Conservation (phyloP, 108 stramenopile species). For the Nitzschia inconspicua region DNA sequence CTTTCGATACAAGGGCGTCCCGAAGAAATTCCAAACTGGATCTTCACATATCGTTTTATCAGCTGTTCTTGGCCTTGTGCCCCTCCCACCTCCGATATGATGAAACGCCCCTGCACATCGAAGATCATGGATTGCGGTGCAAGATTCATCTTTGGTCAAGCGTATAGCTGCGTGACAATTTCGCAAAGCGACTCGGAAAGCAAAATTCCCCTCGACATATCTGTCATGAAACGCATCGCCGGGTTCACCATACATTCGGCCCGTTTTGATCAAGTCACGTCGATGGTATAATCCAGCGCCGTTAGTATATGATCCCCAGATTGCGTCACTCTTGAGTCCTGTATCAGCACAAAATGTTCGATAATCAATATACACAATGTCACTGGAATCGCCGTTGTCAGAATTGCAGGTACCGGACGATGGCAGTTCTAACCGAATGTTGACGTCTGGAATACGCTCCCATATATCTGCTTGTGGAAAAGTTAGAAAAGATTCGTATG, state of each 20-base stretch:
- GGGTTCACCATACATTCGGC: conserved; percentile 47
- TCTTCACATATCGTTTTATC: conserved; percentile 27
- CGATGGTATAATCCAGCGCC: conserved; percentile 43
- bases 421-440: background rate
- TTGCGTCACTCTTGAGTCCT: background rate
- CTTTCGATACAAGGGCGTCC: conserved; percentile 33
- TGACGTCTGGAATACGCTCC: conserved; percentile 12
- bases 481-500: conserved; percentile 23
- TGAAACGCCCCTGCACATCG: conserved; percentile 41
- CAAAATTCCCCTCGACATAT: conserved; percentile 38
- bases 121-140: conserved; percentile 4
- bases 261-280: conserved; percentile 21
- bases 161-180: conserved; percentile 22
- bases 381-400: background rate
- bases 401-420: background rate
- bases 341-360: conserved; percentile 33
- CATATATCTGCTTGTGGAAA: conserved; percentile 19
- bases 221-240: conserved; percentile 43
- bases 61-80: conserved; percentile 30
- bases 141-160: conserved; percentile 23
- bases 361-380: conserved; percentile 30
- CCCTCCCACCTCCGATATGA: conserved; percentile 51
- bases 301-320: conserved; percentile 50
- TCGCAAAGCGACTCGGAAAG: conserved; percentile 27
- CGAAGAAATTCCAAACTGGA: conserved; percentile 36